These are phyloP conservation scores for Pichia cabralensis DNA, from an alignment of 805 yeast species.

Conservation along the genomic window DNA sequence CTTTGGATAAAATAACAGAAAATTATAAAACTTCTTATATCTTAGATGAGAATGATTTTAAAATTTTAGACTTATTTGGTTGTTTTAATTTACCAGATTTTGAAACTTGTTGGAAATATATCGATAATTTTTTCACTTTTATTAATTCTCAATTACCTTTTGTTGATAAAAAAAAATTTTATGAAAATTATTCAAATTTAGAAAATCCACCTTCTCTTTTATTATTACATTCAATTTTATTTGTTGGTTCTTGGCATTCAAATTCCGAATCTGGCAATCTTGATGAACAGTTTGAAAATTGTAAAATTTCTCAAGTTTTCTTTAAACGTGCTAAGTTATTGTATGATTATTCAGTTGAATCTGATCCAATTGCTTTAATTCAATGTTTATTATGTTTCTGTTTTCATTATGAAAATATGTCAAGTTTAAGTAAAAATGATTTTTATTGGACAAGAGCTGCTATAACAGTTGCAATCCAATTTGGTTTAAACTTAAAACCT, in stretches of 20 bases:
- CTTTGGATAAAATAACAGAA: slow-evolving; percentile 12
- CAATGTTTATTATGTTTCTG: slow-evolving; percentile 38
- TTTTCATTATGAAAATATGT: slow-evolving; percentile 18
- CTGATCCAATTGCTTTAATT: slow-evolving; percentile 51
- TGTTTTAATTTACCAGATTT: slow-evolving; percentile 64
- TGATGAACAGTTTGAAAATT: slow-evolving; percentile 35
- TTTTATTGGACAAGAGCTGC: slow-evolving; percentile 72
- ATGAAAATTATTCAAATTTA: slow-evolving; percentile 46
- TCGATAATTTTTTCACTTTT: slow-evolving; percentile 51
- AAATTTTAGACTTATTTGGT: slow-evolving; percentile 53
- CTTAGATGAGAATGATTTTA: slow-evolving; percentile 39
- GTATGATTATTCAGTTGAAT: slow-evolving; percentile 59
- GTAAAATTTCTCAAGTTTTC: slow-evolving; percentile 25
- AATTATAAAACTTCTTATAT: slow-evolving; percentile 15
- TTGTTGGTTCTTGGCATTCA: slow-evolving; percentile 58
- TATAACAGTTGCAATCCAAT: slow-evolving; percentile 62
- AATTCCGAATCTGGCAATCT: slow-evolving; percentile 43
- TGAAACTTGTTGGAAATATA: slow-evolving; percentile 49
- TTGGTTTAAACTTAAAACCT: slow-evolving; percentile 54
- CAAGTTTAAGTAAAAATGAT: slow-evolving; percentile 42
- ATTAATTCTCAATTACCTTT: slow-evolving; percentile 63
- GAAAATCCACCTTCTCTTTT: slow-evolving; percentile 52
- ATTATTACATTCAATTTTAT: slow-evolving; percentile 52
- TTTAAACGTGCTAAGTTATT: slow-evolving; percentile 47
- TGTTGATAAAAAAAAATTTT: slow-evolving; percentile 51